phyloP scores from a whole-genome alignment of 371 early-diverging fungal genomes.

The Circinella umbellata region DNA sequence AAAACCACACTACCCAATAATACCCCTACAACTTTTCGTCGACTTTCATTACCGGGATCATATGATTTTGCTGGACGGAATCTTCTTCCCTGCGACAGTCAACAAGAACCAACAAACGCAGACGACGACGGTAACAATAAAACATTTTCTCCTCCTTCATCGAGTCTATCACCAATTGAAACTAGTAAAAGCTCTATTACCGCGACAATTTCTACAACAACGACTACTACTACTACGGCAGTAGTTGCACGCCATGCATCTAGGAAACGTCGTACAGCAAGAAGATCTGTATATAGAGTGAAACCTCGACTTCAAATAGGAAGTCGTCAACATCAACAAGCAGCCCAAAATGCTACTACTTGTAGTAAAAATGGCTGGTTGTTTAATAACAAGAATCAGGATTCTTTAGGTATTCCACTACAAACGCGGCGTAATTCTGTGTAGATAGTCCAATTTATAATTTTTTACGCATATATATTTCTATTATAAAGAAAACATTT shows the following conservation, averaged over 20 bases:
- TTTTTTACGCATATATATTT: no score
- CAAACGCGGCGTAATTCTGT: background rate
- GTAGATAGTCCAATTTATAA: background rate
- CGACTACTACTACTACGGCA: background rate
- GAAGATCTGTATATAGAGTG: background rate
- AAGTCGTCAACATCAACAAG: no score
- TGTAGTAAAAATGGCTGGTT: background rate
- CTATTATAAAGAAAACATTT: no score
- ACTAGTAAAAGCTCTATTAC: background rate
- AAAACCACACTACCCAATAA: background rate
- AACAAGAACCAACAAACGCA: background rate
- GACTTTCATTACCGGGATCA: conserved; percentile 5
- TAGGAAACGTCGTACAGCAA: background rate
- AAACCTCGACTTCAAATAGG: background rate
- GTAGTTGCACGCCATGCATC: background rate
- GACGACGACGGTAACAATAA: background rate
- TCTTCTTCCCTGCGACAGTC: background rate
- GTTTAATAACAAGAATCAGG: background rate
- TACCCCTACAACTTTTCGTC: background rate
- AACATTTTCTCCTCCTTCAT: background rate
- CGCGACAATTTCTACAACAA: background rate
- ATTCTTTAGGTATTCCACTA: background rate
- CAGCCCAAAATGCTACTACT: background rate
- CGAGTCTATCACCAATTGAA: background rate
- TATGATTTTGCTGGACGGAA: conserved; percentile 8